Evolutionary conservation across 495 filamentous ascomycete species (phyloP), one percentile per base, ranked within the genome.

Genomic region (Parathielavia appendiculata): DNA sequence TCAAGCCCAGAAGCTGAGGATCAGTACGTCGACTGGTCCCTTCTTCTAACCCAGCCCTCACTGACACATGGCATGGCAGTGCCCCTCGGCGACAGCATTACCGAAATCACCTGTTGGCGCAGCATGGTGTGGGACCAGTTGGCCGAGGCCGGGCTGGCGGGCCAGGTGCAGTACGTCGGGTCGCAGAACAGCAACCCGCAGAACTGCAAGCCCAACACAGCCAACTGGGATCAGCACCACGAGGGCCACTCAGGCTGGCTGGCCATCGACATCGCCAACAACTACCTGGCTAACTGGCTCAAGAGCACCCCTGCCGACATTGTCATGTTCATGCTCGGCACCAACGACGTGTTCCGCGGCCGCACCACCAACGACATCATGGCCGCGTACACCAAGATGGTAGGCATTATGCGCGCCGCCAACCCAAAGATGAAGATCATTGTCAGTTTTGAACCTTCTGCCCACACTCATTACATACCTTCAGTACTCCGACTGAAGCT

Each of bases 211-310:
- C 66, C 68, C 1, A 51, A 54, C 10, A 67, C 64, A 4, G 40
- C 61, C 35, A 65, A 66, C 59, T 67, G 54, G 51, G 73, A 76
- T 35, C 63, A 69, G 44, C 66, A 72, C 51, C 70, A 78, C 59
- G 75, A 77, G 59, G 75, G 75, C 40, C 75, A 78, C 54, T 64
- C 71, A 19, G 73, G 75, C 22, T 76, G 68, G 48, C 66, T 74
- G 9, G 75, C 75, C 45, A 67, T 74, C 61, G 68, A 77, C 57
- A 73, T 78, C 47, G 74, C 73, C 26, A 73, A 75, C 63, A 74
- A 69, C 38, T 68, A 76, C 36, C 57, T 77, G n/a, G 59, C 65
- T 5, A 56, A 48, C 16, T 77, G 75, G 75, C 50, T 77, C 48
- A 63, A 65, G 26, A 67, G 49, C 34, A 71, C 69, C 0, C 65